These are phyloP conservation scores for Neonectria sp. DNA, from an alignment of 2,329 filamentous ascomycete species.

Conservation along the genomic window DNA sequence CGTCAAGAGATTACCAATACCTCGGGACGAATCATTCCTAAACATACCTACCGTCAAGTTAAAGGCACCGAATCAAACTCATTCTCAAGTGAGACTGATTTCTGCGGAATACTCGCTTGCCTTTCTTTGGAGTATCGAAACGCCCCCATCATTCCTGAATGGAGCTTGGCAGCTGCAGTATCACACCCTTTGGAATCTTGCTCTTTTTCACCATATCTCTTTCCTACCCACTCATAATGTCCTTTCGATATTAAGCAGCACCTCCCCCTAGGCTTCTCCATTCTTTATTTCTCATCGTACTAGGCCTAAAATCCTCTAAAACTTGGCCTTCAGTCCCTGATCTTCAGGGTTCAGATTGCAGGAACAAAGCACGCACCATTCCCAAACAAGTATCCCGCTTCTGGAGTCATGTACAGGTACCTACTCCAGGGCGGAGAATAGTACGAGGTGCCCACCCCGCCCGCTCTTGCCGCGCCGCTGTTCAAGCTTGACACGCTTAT, in stretches of 20 bases:
- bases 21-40: background rate
- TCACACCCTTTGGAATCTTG: no score
- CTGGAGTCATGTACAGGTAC: background rate
- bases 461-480: background rate
- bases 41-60: background rate
- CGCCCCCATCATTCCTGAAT: background rate
- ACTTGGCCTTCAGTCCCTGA: background rate
- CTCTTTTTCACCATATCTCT: no score
- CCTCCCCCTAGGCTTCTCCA: background rate
- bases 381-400: conserved; percentile 1
- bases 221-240: no score
- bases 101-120: background rate
- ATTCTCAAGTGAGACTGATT: background rate
- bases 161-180: no score
- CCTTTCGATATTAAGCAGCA: no score
- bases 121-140: background rate
- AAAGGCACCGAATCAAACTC: no score
- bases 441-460: background rate
- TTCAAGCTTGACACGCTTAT: conserved; percentile 4
- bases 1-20: no score
- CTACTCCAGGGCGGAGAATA: background rate
- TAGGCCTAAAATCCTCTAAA: background rate
- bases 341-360: background rate
- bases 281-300: no score
- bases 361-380: background rate